Evolutionary conservation across 2,329 filamentous ascomycete species (phyloP).

Genomic region (Mollisia scopiformis): DNA sequence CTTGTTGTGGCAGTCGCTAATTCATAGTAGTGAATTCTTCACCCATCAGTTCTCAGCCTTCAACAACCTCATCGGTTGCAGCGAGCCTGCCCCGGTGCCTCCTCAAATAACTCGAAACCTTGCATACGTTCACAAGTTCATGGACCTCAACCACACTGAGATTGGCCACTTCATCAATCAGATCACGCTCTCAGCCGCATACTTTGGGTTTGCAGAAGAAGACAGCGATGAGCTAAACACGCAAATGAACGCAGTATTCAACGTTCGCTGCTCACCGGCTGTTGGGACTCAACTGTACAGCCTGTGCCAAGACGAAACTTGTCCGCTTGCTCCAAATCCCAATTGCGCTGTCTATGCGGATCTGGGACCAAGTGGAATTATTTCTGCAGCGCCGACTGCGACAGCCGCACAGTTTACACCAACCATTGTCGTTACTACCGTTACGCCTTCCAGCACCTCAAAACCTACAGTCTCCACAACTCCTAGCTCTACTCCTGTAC

Average conservation of each 20-base stretch:
- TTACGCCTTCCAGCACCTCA: neutral
- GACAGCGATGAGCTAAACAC: slow-evolving; percentile 30
- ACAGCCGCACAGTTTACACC: neutral
- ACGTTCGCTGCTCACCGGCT: slow-evolving; percentile 33
- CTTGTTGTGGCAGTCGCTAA: neutral
- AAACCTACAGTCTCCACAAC: neutral
- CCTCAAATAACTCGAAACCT: slow-evolving; percentile 22
- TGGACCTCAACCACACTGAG: slow-evolving; percentile 36
- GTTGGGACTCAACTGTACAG: slow-evolving; percentile 30
- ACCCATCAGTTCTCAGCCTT: slow-evolving; percentile 37
- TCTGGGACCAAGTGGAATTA: slow-evolving; percentile 25
- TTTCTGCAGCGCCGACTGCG: neutral
- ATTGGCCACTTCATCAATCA: slow-evolving; percentile 39
- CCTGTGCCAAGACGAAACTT: slow-evolving; percentile 35
- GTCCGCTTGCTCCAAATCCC: slow-evolving; percentile 33
- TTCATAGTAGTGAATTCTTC: slow-evolving; percentile 32
- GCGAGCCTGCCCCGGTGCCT: slow-evolving; percentile 22
- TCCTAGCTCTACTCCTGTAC: neutral
- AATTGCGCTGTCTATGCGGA: slow-evolving; percentile 34
- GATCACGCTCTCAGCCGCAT: slow-evolving; percentile 28
- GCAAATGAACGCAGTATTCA: slow-evolving; percentile 35
- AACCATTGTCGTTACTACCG: neutral
- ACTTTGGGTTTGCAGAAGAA: slow-evolving; percentile 35
- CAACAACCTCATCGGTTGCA: slow-evolving; percentile 34
- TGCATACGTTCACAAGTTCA: slow-evolving; percentile 40